Percentiles rank a stretch among this genome's conserved stretches.
phyloP scores from a whole-genome alignment of 2,329 filamentous ascomycete genomes.

The Bertia moriformis region DNA sequence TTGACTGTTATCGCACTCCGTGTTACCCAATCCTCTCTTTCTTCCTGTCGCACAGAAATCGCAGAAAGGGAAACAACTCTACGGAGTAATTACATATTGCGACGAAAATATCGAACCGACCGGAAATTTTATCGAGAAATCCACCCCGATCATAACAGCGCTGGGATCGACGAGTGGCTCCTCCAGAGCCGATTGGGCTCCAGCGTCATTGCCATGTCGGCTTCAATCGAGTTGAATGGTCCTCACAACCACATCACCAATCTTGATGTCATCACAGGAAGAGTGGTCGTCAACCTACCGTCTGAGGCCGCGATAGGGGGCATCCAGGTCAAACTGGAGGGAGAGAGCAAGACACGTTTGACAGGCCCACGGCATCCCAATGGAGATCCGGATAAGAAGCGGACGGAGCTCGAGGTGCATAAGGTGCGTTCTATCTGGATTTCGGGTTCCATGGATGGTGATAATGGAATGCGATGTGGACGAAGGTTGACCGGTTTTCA shows the following conservation, averaged over 20 bases:
- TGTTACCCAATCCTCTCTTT: too few relatives aligned
- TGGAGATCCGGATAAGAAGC: constrained; percentile 26
- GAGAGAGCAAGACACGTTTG: constrained; percentile 27
- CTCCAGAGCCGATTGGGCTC: too few relatives aligned
- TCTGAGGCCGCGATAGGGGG: constrained; percentile 24
- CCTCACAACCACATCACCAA: constrained; percentile 28
- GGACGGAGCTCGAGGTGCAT: constrained; percentile 29
- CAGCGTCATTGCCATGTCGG: constrained; percentile 28
- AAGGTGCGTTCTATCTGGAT: constrained; percentile 18
- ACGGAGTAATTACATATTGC: too few relatives aligned
- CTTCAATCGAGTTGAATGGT: constrained; percentile 24
- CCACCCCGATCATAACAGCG: too few relatives aligned
- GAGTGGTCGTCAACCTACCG: constrained; percentile 22
- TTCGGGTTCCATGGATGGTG: constrained; percentile 1
- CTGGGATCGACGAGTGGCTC: too few relatives aligned
- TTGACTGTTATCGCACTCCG: too few relatives aligned
- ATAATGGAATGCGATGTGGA: constrained; percentile 2
- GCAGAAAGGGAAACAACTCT: too few relatives aligned
- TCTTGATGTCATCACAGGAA: constrained; percentile 27
- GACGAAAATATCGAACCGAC: too few relatives aligned
- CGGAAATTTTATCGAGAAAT: too few relatives aligned
- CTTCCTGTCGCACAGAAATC: too few relatives aligned
- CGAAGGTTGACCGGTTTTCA: too few relatives aligned
- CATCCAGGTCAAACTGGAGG: constrained; percentile 30
- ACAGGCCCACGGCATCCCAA: constrained; percentile 15